Evolutionary conservation across 1,139 yeast species (phyloP).

Genomic region (Blastobotrys arbuscula): DNA sequence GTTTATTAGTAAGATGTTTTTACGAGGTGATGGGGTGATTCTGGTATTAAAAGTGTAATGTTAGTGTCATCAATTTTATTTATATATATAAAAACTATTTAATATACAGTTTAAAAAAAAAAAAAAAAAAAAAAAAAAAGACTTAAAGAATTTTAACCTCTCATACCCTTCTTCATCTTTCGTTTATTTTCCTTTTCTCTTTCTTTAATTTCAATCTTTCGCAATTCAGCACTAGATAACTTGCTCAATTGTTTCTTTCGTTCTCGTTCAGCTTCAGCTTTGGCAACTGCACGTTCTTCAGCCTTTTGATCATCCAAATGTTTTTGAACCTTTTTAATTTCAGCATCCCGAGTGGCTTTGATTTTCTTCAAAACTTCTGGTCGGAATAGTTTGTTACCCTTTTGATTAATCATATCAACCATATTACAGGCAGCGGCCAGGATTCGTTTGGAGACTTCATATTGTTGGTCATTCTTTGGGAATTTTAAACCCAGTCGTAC

Average conservation of each 20-base stretch:
- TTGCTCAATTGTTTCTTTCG: constrained; percentile 49
- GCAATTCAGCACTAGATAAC: constrained; percentile 54
- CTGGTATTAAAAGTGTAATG: constrained; percentile 47
- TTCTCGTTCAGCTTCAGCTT: constrained; percentile 63
- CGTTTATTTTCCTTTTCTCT: constrained; percentile 52
- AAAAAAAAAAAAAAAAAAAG: background rate
- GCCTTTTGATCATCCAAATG: constrained; percentile 54
- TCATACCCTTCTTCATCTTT: constrained; percentile 41
- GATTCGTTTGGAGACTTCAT: constrained; percentile 44
- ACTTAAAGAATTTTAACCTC: background rate
- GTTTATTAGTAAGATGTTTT: constrained; percentile 80
- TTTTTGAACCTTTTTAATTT: constrained; percentile 54
- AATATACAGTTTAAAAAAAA: constrained; percentile 1
- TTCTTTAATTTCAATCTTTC: constrained; percentile 69
- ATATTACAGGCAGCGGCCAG: constrained; percentile 48
- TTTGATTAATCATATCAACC: constrained; percentile 48
- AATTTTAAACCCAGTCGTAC: constrained; percentile 48
- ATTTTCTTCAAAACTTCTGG: constrained; percentile 73
- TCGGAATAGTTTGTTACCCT: constrained; percentile 35
- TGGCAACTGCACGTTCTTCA: constrained; percentile 63
- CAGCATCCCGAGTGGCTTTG: constrained; percentile 67
- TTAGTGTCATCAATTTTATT: background rate
- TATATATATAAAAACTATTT: background rate
- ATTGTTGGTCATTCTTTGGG: constrained; percentile 43
- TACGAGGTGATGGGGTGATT: constrained; percentile 93